Evolutionary conservation across 2,329 filamentous ascomycete species (phyloP).

Genomic region (Blastomyces percursus): DNA sequence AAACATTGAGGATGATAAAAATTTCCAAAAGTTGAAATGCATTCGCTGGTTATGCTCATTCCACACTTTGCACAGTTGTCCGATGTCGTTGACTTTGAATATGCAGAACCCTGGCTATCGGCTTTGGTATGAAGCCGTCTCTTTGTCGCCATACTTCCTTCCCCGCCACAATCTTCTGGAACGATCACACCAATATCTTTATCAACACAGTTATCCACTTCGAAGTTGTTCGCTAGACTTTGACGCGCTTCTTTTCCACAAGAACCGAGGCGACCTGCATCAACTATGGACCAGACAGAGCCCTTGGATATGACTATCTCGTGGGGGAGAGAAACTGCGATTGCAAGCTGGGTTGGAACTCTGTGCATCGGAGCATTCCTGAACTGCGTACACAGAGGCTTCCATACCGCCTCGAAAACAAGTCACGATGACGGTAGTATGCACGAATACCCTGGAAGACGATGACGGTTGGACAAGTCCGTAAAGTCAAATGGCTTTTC

Average conservation of each 20-base stretch:
- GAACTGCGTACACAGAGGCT: not conserved
- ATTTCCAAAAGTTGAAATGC: not conserved
- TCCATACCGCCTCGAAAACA: not conserved
- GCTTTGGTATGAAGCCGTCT: not conserved
- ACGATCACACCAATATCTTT: not conserved
- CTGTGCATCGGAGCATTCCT: not conserved
- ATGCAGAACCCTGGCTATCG: not conserved
- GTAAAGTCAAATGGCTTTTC: not conserved
- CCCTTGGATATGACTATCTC: not conserved
- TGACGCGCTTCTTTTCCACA: not conserved
- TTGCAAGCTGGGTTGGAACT: not conserved
- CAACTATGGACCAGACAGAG: not conserved
- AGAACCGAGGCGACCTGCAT: not conserved
- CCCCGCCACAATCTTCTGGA: not conserved
- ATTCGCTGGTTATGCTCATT: constrained; percentile 1
- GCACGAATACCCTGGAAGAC: not conserved
- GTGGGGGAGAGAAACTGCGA: not conserved
- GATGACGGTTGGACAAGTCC: not conserved
- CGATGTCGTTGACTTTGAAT: not conserved
- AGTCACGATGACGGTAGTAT: not conserved
- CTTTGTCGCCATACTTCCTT: not conserved
- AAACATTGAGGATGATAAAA: constrained; percentile 1
- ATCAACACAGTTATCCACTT: not conserved
- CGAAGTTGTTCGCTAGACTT: not conserved
- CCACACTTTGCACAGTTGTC: not conserved